Evolutionary conservation across 805 yeast genomes (phyloP).

Genomic region (Saccharomycopsis sp.): DNA sequence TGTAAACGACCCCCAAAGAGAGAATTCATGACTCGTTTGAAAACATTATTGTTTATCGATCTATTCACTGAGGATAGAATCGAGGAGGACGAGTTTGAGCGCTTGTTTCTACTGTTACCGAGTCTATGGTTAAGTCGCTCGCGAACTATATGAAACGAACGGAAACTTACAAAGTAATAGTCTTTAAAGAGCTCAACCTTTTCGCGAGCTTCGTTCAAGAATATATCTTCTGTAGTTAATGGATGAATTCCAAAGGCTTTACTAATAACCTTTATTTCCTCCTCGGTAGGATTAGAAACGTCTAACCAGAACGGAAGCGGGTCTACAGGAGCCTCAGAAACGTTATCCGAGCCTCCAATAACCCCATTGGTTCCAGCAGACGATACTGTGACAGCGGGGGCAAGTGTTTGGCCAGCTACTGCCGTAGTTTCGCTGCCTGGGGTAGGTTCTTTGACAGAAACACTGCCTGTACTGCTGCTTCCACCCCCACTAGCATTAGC

Average conservation of each 20-base stretch:
- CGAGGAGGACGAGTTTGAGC: neutral
- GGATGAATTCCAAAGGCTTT: constrained; percentile 95
- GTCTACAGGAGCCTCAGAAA: constrained; percentile 16
- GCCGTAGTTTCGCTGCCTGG: neutral
- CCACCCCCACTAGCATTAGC: constrained; percentile 12
- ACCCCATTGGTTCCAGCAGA: neutral
- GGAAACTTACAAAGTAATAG: constrained; percentile 87
- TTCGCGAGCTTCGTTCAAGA: constrained; percentile 88
- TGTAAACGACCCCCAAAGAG: neutral
- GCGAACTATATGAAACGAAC: constrained; percentile 74
- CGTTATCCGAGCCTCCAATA: neutral
- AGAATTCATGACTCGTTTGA: neutral
- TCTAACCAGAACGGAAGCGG: constrained; percentile 88
- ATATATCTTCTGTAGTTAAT: constrained; percentile 90
- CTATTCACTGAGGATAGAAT: neutral
- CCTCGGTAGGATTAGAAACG: constrained; percentile 88
- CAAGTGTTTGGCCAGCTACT: neutral
- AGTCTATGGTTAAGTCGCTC: constrained; percentile 47
- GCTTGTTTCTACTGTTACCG: neutral
- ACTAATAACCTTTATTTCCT: constrained; percentile 87
- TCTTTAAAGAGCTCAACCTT: constrained; percentile 89
- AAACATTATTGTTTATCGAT: neutral
- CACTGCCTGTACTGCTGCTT: constrained; percentile 5
- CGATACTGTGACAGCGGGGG: constrained; percentile 11
- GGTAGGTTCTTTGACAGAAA: neutral